Base-by-base conservation (phyloP, 2,329 filamentous ascomycete species). In the Alternaria sp. region DNA sequence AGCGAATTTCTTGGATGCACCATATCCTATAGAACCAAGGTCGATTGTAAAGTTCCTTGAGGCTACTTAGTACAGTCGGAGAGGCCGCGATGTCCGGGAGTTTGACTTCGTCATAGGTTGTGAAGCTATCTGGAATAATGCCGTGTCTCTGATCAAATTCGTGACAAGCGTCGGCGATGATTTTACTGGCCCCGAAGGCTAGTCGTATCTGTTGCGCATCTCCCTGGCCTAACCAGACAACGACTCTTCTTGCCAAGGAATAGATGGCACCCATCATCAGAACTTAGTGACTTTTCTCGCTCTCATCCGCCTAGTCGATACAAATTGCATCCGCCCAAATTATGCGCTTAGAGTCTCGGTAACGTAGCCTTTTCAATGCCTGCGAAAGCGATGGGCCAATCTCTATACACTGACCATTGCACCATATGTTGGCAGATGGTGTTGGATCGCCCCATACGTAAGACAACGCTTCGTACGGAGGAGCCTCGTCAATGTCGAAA, bases 291-390 rank as follows among this genome's bases (percentile, higher is more conserved):
- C 32, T 56, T 17, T 59, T 68, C 47, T 70, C 68, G 6, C 3
- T 21, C 7, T 23, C 8, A 23, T 66, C 58, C 1, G 30, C n/a
- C 32, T 72, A 68, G 32, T 68, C 50, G 32, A 69, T 68, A 40
- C 67, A 69, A 0, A 69, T 28, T 12, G 66, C 67, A 28, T 70
- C 67, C 10, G 40, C 57, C 68, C 68, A 70, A 2, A 67, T 54
- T 9, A 45, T 17, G 10, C 62, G 58, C 15, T 10, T 10, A 10
- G 13, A 9, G 30, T 57, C 25, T 21, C 25, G 36, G n/a, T 46
- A 30, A 12, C 62, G 55, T 11, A 65, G 21, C 15, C 59, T 45
- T 4, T 6, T 52, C 5, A 65, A 30, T 10, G 65, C 65, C 2
- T 58, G 25, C 28, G 30, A 62, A 19, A 58, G 61, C 49, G 11